phyloP scores from a whole-genome alignment of 768 basidiomycete species.

The Candolleomyces aberdarensis region DNA sequence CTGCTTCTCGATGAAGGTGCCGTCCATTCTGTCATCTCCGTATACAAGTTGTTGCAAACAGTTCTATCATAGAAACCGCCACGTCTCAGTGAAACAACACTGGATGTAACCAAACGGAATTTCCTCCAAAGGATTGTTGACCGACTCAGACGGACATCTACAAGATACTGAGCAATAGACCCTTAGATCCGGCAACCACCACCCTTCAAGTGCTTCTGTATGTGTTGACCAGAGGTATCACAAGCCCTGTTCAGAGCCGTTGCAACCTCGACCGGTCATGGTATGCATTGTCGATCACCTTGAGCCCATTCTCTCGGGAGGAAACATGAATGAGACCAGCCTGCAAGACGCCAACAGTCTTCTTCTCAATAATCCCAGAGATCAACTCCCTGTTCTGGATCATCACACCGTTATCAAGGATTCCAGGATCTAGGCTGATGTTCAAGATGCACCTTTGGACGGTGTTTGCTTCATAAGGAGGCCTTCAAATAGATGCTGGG shows the following conservation, averaged over 20 bases:
- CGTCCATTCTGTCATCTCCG: slow-evolving; percentile 99
- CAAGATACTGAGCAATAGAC: slow-evolving; percentile 96
- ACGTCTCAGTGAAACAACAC: slow-evolving; percentile 97
- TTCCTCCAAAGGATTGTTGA: slow-evolving; percentile 97
- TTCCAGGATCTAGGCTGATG: slow-evolving; percentile 74
- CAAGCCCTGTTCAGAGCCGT: slow-evolving; percentile 91
- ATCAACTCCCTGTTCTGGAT: slow-evolving; percentile 97
- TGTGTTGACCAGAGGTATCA: slow-evolving; percentile 92
- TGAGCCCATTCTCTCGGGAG: slow-evolving; percentile 96
- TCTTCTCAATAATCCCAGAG: slow-evolving; percentile 95
- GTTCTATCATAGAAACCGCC: slow-evolving; percentile 97
- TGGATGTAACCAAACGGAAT: slow-evolving; percentile 99
- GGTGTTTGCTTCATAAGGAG: no score
- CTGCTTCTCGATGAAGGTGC: slow-evolving; percentile 95
- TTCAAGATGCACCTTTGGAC: no score
- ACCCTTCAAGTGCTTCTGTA: slow-evolving; percentile 98
- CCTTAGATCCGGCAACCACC: slow-evolving; percentile 99
- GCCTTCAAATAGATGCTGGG: no score
- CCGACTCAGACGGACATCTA: slow-evolving; percentile 99
- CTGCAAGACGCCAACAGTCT: slow-evolving; percentile 94
- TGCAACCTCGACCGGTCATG: slow-evolving; percentile 81
- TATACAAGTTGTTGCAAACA: slow-evolving; percentile 96
- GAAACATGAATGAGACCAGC: slow-evolving; percentile 95
- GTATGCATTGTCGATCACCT: slow-evolving; percentile 82
- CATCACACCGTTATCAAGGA: slow-evolving; percentile 93